Evolutionary conservation across 768 basidiomycete species (phyloP).

Genomic region (Mycena rebaudengoi): DNA sequence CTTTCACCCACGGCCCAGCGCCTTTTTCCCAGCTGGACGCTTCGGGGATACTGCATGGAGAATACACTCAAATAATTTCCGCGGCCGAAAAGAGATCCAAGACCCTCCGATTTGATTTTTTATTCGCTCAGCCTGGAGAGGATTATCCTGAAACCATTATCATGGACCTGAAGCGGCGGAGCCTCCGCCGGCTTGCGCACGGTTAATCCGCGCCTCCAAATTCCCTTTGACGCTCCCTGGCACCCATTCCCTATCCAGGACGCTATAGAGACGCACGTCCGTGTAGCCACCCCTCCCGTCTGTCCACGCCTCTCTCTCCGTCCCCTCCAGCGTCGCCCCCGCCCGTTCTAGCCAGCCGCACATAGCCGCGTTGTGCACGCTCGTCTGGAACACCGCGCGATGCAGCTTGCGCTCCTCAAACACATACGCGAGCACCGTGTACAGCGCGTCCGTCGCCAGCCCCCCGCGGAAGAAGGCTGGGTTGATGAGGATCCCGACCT

Average conservation of each 20-base stretch:
- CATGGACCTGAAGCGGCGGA: too few relatives aligned
- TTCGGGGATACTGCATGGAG: too few relatives aligned
- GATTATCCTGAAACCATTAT: too few relatives aligned
- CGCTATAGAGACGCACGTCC: constrained; percentile 51
- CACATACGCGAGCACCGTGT: constrained; percentile 47
- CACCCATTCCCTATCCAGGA: constrained; percentile 54
- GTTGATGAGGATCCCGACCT: constrained; percentile 52
- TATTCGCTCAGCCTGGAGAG: too few relatives aligned
- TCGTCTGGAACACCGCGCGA: constrained; percentile 53
- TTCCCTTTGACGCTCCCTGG: constrained; percentile 36
- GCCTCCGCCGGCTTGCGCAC: too few relatives aligned
- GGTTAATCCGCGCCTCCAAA: constrained; percentile 17
- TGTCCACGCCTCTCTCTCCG: constrained; percentile 51
- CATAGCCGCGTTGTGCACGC: constrained; percentile 54
- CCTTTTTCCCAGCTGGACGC: too few relatives aligned
- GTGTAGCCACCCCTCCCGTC: constrained; percentile 42
- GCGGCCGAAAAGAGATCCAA: too few relatives aligned
- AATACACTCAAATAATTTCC: too few relatives aligned
- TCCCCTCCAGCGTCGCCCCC: constrained; percentile 48
- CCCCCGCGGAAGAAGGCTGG: constrained; percentile 49
- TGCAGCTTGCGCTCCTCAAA: constrained; percentile 54
- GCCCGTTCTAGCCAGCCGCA: constrained; percentile 54
- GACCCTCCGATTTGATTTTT: too few relatives aligned
- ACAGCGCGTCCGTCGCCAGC: constrained; percentile 55
- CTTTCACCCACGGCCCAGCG: too few relatives aligned